Conservation (phyloP, 2,329 filamentous ascomycete genomes). For the Passalora sequoiae region DNA sequence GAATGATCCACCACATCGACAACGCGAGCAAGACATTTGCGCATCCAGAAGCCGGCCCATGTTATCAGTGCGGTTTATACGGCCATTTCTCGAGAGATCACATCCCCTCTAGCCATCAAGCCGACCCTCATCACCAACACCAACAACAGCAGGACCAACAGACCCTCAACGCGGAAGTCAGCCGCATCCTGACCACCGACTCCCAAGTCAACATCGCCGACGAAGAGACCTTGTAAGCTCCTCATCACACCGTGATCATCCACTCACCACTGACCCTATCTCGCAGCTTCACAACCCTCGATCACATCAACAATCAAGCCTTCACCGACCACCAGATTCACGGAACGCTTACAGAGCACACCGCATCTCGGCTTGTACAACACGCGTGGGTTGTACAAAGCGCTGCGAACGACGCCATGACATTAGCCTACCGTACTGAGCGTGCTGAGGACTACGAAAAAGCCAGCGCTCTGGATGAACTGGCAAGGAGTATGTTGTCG, state of each 20-base stretch:
- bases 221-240: neutral
- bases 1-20: neutral
- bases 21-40: neutral
- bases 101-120: neutral
- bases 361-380: neutral
- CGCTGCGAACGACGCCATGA: neutral
- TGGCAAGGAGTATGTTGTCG: neutral
- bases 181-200: neutral
- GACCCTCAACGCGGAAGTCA: neutral
- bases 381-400: neutral
- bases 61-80: neutral
- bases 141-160: neutral
- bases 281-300: neutral
- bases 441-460: constrained; percentile 1
- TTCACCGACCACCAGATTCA: constrained; percentile 2
- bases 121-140: neutral
- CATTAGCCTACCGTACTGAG: neutral
- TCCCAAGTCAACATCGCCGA: neutral
- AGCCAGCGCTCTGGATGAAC: neutral
- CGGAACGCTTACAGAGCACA: neutral
- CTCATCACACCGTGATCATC: neutral
- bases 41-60: neutral
- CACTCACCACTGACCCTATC: neutral
- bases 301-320: neutral
- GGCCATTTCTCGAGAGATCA: neutral